Conservation (phyloP, 139 green algal genomes). For the Tetradesmus obliquus region DNA sequence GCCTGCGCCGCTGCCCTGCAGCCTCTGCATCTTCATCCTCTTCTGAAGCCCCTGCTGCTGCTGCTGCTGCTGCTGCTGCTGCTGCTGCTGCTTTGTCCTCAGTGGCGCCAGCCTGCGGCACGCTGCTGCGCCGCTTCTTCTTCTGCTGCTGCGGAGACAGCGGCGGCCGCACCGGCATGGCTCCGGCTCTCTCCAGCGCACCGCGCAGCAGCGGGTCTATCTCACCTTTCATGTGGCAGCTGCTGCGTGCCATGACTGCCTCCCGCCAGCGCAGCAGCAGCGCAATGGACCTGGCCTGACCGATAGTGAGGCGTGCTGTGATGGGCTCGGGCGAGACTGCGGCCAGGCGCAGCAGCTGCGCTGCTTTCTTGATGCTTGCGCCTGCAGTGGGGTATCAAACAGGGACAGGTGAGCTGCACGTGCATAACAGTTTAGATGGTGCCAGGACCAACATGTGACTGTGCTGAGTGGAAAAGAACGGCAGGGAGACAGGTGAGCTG, state of each 20-base stretch:
- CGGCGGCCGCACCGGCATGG: neutral
- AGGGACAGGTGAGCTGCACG: too few relatives aligned
- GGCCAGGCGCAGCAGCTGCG: neutral
- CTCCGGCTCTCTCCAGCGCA: neutral
- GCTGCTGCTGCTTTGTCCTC: too few relatives aligned
- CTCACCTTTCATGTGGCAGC: neutral
- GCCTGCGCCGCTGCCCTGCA: neutral
- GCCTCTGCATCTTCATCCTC: neutral
- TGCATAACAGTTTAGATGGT: too few relatives aligned
- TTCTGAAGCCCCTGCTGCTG: neutral
- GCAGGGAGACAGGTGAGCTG: too few relatives aligned
- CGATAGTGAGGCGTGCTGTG: neutral
- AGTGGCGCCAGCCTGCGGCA: neutral
- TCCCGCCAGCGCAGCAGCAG: conserved; percentile 25
- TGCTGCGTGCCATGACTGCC: neutral
- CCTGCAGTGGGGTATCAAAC: neutral
- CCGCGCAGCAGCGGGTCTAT: neutral
- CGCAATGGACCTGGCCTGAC: neutral
- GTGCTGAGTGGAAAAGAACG: too few relatives aligned
- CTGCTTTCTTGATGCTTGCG: conserved; percentile 13
- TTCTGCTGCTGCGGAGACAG: neutral
- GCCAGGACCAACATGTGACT: too few relatives aligned
- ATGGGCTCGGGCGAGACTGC: neutral
- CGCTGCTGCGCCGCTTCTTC: neutral
- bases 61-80: neutral